phyloP scores from a whole-genome alignment of 139 green algal genomes.

The Trebouxia sp. region DNA sequence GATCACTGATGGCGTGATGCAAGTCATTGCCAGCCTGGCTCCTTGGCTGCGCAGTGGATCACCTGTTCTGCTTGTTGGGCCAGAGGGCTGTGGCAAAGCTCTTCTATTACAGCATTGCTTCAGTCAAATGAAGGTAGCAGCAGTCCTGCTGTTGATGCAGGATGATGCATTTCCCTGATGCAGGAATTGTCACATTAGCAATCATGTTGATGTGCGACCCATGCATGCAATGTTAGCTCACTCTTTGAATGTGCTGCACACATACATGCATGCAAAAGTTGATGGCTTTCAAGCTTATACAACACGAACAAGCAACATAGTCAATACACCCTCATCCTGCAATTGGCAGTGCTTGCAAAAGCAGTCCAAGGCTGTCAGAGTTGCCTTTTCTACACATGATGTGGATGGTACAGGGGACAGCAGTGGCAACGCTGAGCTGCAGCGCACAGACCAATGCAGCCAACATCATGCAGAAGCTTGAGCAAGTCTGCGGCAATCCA shows the following conservation, averaged over 20 bases:
- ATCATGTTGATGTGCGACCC: too few relatives aligned
- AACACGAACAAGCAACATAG: too few relatives aligned
- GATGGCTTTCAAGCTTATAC: too few relatives aligned
- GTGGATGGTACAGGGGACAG: not conserved
- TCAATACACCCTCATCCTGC: too few relatives aligned
- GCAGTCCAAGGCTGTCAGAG: too few relatives aligned
- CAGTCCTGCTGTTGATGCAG: too few relatives aligned
- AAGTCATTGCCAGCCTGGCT: conserved; percentile 51
- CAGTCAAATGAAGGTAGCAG: not conserved
- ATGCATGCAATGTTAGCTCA: too few relatives aligned
- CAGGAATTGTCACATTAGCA: not conserved
- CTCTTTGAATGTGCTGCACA: too few relatives aligned
- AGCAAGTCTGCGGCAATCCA: conserved; percentile 75
- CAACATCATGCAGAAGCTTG: conserved; percentile 78
- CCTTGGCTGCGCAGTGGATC: conserved; percentile 67
- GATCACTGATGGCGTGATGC: conserved; percentile 41
- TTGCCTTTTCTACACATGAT: too few relatives aligned
- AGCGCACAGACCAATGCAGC: conserved; percentile 71
- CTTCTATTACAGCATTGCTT: conserved; percentile 70
- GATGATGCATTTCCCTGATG: not conserved
- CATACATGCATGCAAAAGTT: too few relatives aligned
- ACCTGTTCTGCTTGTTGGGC: conserved; percentile 74
- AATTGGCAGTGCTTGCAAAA: too few relatives aligned
- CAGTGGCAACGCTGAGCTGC: conserved; percentile 63
- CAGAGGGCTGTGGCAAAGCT: conserved; percentile 76